Evolutionary conservation across 257 asterid genomes (phyloP), one percentile per base, ranked within the genome.

Genomic region (Ballota nigra): DNA sequence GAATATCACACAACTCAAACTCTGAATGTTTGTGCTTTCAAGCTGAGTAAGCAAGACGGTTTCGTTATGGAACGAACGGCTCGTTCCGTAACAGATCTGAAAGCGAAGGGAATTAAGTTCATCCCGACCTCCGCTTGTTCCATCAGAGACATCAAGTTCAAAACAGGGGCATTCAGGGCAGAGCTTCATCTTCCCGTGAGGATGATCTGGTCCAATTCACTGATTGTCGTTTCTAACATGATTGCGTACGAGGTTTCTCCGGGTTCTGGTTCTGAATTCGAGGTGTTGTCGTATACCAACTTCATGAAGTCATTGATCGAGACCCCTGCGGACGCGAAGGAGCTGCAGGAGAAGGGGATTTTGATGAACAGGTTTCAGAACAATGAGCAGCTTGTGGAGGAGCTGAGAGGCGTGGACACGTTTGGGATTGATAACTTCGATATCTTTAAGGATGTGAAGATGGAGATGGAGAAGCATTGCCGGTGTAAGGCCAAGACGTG

Each of bases 231-330:
- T 1, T 45, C 60, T 8, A 74, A 74, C 73, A 13, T 74, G 62
- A 74, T 74, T 2, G 78, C 73, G 0, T 74, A 74, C 73, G 78
- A 66, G 31, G 49, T 74, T 31, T 66, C 60, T 18, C 68, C 78
- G 4, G 61, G 36, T 3, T 16, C 73, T 0, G 52, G 18, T 9
- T 26, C 67, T 2, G 63, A 29, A 13, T 23, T 41, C 19, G 72
- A 56, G 62, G 68, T 74, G 53, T 15, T 74, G n/a, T 66, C 78
- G 2, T 74, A 57, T 19, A 15, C 40, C 0, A 67, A 47, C 28
- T 45, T 74, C 29, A 58, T 74, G 56, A 57, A 74, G 10, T 67
- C 74, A 10, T 4, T 74, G 55, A 43, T 68, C 1, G 73, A 66
- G 68, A 58, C 68, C 45, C 43, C 36, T 0, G 69, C 29, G 8